Evolutionary conservation across 75 land plant genomes (phyloP).

Genomic region (Picea glauca): DNA sequence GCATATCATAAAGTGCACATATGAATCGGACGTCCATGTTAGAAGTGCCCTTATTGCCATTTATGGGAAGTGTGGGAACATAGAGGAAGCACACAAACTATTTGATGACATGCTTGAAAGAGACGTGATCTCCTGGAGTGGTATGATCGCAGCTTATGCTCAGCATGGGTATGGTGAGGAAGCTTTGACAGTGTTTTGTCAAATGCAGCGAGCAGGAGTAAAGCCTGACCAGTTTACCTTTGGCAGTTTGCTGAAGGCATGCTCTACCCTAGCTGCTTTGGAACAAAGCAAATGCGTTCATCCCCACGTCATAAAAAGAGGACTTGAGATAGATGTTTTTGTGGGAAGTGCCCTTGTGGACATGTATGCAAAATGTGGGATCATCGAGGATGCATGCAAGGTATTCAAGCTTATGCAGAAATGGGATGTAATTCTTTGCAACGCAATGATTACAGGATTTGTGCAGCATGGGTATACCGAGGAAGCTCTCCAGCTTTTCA

Average conservation of each 20-base stretch:
- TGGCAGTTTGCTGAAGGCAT: conserved; percentile 64
- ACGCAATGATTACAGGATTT: background rate
- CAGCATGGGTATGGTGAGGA: conserved; percentile 72
- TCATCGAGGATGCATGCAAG: background rate
- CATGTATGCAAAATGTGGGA: conserved; percentile 48
- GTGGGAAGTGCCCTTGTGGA: conserved; percentile 16
- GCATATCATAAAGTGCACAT: conserved; percentile 26
- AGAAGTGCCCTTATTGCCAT: conserved; percentile 31
- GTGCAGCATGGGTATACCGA: background rate
- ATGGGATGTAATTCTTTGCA: background rate
- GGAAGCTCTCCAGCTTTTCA: too few relatives aligned
- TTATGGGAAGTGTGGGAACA: conserved; percentile 23
- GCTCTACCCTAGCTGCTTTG: conserved; percentile 32
- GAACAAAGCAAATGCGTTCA: conserved; percentile 47
- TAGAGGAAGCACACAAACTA: conserved; percentile 44
- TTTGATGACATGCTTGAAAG: conserved; percentile 32
- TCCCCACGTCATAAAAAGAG: conserved; percentile 4
- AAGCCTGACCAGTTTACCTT: conserved; percentile 74
- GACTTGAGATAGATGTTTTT: too few relatives aligned
- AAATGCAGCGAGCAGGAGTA: conserved; percentile 21
- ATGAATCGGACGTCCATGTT: conserved; percentile 34
- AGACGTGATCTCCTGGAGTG: conserved; percentile 27
- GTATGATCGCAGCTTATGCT: conserved; percentile 3
- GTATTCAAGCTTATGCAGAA: background rate
- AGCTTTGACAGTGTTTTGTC: conserved; percentile 53